Percentiles rank a stretch among this genome's conserved stretches.
These are phyloP conservation scores for Monosporascus sp. DNA, from an alignment of 2,329 filamentous ascomycete species.

Conservation along the genomic window DNA sequence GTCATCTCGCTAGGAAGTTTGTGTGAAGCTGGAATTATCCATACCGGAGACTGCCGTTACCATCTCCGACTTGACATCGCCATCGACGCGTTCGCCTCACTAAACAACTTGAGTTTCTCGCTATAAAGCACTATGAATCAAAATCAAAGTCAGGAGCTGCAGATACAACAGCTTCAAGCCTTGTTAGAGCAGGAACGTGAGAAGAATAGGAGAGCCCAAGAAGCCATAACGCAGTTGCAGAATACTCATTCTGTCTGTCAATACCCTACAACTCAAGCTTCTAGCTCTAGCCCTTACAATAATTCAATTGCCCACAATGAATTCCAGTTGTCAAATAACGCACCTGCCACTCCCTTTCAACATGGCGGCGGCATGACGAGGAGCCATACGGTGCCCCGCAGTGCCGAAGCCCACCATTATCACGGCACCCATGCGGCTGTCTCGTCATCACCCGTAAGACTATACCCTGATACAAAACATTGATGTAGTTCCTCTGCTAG, in stretches of 20 bases:
- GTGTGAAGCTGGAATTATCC: neutral
- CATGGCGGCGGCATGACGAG: constrained; percentile 20
- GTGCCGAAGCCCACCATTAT: constrained; percentile 17
- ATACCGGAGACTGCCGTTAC: too few species aligned
- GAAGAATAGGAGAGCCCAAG: constrained; percentile 19
- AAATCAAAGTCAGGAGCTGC: constrained; percentile 17
- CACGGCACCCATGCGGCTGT: constrained; percentile 11
- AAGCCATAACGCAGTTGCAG: constrained; percentile 18
- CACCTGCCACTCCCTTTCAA: constrained; percentile 12
- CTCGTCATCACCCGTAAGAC: constrained; percentile 23
- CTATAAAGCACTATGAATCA: constrained; percentile 19
- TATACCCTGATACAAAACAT: constrained; percentile 7
- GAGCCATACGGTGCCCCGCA: constrained; percentile 25
- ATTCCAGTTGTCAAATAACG: constrained; percentile 22
- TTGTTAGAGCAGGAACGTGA: constrained; percentile 18
- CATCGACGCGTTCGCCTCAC: constrained; percentile 9
- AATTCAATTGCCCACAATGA: constrained; percentile 18
- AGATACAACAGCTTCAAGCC: constrained; percentile 21
- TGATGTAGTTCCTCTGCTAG: constrained; percentile 5
- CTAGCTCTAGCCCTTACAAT: constrained; percentile 16
- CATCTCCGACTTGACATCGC: neutral
- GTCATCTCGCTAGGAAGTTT: neutral
- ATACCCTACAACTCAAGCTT: constrained; percentile 15
- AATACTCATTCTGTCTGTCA: constrained; percentile 15
- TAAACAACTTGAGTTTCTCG: constrained; percentile 6